Base-by-base conservation (phyloP, 176 grass and related monocot species). In the Bothriochloa decipiens region DNA sequence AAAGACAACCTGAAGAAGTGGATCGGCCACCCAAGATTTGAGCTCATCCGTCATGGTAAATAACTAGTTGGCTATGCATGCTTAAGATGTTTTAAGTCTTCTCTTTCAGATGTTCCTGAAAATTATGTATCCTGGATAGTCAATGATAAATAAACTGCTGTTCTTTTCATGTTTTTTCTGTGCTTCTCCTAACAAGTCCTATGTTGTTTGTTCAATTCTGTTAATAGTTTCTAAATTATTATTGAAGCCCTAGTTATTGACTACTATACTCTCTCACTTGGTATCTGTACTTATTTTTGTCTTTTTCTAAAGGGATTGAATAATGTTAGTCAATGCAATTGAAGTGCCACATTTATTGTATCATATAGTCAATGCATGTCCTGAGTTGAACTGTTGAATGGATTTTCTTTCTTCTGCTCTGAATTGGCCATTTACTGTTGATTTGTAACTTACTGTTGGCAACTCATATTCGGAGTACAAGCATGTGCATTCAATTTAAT, bases 21-120 rank as follows among this genome's bases (percentile, higher is more conserved):
- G 97, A 96, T 96, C 7, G 97, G 97, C 5, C 96, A 99, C 83
- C 93, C 97, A 32, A 99, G 97, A 99, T 99, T 99, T 92, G 97
- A 99, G 90, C 88, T 99, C 82, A 96, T 99, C 86, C 90, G 97
- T 68, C 97, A 99, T 73, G 96, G 96, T 98, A 98, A 67, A 91
- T 75, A 66, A 60, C 73, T 82, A 65, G 11, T 52, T 83, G 14
- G 25, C 61, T 78, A 4, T 61, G 28, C 63, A 81, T 22, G 4
- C 32, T 83, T 15, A 70, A 66, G 20, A 2, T 33, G 53, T 72
- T 52, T 66, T 29, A 68, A 28, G 74, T 83, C 11, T 20, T 74
- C 13, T 33, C 22, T 60, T 40, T 26, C 18, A 41, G n/a, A 32
- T 13, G 9, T 64, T 66, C 72, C 27, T 72, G 46, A 68, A 69